Evolutionary conservation across 2,329 filamentous ascomycete species (phyloP).

Genomic region (Scolecobasidium constrictum): DNA sequence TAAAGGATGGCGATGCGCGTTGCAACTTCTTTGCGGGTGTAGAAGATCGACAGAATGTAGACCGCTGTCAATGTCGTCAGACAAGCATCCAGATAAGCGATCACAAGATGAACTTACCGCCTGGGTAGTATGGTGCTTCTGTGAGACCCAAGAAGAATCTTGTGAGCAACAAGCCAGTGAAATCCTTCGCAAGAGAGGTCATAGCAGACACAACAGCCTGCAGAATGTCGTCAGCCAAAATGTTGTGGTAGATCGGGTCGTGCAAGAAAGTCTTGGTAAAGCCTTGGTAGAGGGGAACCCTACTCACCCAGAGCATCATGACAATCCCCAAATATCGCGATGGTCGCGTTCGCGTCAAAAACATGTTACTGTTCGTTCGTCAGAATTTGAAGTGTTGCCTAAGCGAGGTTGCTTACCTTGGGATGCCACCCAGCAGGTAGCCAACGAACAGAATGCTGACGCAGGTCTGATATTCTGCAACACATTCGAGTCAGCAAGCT

Average conservation of each 20-base stretch:
- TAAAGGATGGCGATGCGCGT: conserved; percentile 47
- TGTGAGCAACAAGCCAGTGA: conserved; percentile 24
- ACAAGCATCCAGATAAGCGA: too few relatives aligned
- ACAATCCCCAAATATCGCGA: conserved; percentile 24
- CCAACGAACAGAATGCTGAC: conserved; percentile 48
- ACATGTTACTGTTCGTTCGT: conserved; percentile 26
- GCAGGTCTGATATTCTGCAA: conserved; percentile 45
- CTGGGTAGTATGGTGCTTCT: conserved; percentile 43
- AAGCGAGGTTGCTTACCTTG: too few relatives aligned
- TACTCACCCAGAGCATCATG: conserved; percentile 36
- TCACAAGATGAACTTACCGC: too few relatives aligned
- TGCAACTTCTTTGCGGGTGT: conserved; percentile 49
- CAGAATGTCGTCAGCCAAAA: too few relatives aligned
- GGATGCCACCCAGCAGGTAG: conserved; percentile 14
- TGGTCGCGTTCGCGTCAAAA: conserved; percentile 18
- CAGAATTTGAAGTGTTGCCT: too few relatives aligned
- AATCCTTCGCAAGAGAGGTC: conserved; percentile 22
- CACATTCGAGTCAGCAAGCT: neutral
- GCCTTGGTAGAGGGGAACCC: too few relatives aligned
- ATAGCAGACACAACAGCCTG: conserved; percentile 27
- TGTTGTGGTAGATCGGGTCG: too few relatives aligned
- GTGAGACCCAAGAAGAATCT: conserved; percentile 26
- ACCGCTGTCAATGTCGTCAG: too few relatives aligned
- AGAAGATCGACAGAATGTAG: conserved; percentile 55
- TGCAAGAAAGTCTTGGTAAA: too few relatives aligned